Evolutionary conservation across 2,329 filamentous ascomycete species (phyloP), one percentile per base, ranked within the genome.

Genomic region (Aspergillus awamori): DNA sequence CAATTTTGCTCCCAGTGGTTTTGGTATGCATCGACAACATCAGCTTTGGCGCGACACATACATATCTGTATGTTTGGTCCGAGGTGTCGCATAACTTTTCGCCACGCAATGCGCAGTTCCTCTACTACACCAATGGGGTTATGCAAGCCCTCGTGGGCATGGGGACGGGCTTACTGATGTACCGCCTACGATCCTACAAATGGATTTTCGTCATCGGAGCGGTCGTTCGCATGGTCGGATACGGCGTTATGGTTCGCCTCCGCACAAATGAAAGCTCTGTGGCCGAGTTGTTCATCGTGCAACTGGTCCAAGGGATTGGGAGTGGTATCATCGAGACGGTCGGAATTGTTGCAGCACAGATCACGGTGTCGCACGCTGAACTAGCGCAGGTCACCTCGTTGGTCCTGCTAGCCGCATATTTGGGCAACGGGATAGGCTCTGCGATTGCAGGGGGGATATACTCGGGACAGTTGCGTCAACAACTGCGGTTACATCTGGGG

Each of bases 231-330:
- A 66, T 82, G 8, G 64, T 83, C 33, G 82, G 82, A 5, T 83
- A 84, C 60, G 81, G 80, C 3, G 66, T 83, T 30, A 84, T 84
- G 82, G 74, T 83, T 30, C 76, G 82, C 2, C 75, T 84, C 8
- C 77, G 81, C 4, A 80, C 74, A 0, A 72, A 76, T 51, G 65
- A 74, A 39, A 83, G 80, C 67, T 77, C 77, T 4, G 63, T 72
- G 0, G 79, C 73, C 7, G 82, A 84, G 68, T 72, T 84, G 1
- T 81, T 83, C 63, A 63, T 79, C 26, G 79, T 82, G 1, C 82
- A 84, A 65, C 67, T 79, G 11, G 63, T 84, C 8, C 82, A 84
- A 64, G 82, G 82, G 2, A 64, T 80, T 4, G 82, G 82, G 4
- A 79, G 74, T 49, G 82, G 82, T 2, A 75, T 83, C 26, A 76